Base-by-base conservation (phyloP, 768 basidiomycete genomes). In the Leccinum arenicola region DNA sequence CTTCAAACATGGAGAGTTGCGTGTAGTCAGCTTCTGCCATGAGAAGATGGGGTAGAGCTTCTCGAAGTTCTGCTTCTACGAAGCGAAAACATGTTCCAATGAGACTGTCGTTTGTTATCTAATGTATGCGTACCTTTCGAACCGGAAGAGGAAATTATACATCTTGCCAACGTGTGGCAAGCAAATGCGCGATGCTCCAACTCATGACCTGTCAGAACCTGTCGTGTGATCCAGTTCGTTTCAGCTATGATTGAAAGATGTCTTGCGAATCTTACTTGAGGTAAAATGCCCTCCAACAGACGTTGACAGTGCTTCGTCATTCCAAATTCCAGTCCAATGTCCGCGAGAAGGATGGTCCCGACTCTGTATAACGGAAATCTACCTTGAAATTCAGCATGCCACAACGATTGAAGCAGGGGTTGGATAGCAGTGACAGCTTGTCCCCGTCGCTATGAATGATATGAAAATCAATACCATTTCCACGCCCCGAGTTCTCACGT, bases 331-430 rank as follows among this genome's bases (percentile, higher is more conserved):
- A 93, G 73, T 8, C 85, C 84, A 60, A 91, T 74, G 65, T 95
- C 93, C 1, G 93, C 92, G 19, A 94, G 80, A 33, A 93, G 69
- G 59, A 89, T 79, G 33, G 89, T 79, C 1, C 83, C 86, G 4
- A 84, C 82, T 57, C 92, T 80, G 66, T 93, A 90, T 23, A 85
- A 70, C 15, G 80, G 78, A 66, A 85, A 82, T 56, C 86, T 82
- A 55, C 84, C 83, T 55, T 90, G 82, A 68, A 90, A 91, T 70
- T 94, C 91, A 0, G 91, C 84, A 59, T 88, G 80, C 89, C 91
- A 93, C 38, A 93, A 70, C 2, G 87, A 83, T 57, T 80, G 84
- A 27, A 95, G 74, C 25, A 94, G 75, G 45, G 83, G 82, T 29
- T 91, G 85, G 17, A 91, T 79, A 2, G 83, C 77, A 23, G 79